Evolutionary conservation across 768 basidiomycete species (phyloP), one percentile per base, ranked within the genome.

Genomic region (Serendipita sp.): DNA sequence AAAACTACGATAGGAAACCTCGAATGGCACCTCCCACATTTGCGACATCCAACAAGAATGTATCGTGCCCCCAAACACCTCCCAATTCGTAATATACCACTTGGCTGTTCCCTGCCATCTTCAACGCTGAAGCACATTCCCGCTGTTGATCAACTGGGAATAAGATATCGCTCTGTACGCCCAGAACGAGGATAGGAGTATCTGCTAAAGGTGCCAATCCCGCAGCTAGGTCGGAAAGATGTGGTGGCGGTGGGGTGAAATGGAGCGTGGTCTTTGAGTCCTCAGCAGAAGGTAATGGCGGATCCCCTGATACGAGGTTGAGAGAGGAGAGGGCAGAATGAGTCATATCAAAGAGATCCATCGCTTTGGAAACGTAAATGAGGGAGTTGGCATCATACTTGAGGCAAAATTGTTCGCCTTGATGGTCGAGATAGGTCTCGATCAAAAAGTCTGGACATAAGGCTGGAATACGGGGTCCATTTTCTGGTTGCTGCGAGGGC

Each of bases 41-140:
- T 66, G 86, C 77, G 6, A 90, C 83, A 71, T 96, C 93, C 68
- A 96, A 76, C 84, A 98, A 76, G 76, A 97, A 97, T 23, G 93
- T 97, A 74, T 99, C 95, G 71, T 99, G 95, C 1, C 96, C 96
- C 94, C 93, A 98, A n/a, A 98, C 94, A 6, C 95, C 94, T 31
- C 95, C 95, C 1, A 98, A 80, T 74, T 98, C 96, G 72, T 95
- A 99, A 74, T 97, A 98, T 66, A 89, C 87, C 31, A 99, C 96
- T 64, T 80, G 76, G 15, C 83, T 74, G 73, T 97, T 98, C 0
- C 96, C 96, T 1, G 87, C 84, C 81, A 91, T 82, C 66, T 91
- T 82, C 66, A 99, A 75, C 27, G 94, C 95, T 72, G 96, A 92
- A 40, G 40, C 40, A 40, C 95, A 77, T 75, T 99, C 96, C 44